Evolutionary conservation across 306 rosid genomes (phyloP).

Genomic region (Gleditsia sinensis): DNA sequence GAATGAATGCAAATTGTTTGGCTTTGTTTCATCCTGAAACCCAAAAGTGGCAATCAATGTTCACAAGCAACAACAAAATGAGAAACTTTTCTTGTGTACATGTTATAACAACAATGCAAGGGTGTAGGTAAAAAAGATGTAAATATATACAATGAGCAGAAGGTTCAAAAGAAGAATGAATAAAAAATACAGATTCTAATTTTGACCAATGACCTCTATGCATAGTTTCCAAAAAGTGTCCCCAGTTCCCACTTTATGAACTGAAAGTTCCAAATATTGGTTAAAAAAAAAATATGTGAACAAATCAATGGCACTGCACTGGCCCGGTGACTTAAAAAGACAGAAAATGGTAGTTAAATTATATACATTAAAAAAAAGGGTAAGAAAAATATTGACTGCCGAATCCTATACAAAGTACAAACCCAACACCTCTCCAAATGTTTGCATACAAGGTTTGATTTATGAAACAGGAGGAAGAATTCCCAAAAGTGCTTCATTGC

Average conservation of each 20-base stretch:
- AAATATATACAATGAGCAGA: neutral
- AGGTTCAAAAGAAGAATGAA: neutral
- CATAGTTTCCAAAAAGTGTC: neutral
- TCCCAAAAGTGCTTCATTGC: neutral
- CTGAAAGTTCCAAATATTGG: neutral
- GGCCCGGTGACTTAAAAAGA: neutral
- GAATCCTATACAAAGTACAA: neutral
- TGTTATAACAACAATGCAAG: too few relatives aligned
- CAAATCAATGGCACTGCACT: neutral
- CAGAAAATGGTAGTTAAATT: neutral
- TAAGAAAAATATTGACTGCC: neutral
- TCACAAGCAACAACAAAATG: neutral
- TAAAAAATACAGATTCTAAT: too few relatives aligned
- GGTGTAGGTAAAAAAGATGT: too few relatives aligned
- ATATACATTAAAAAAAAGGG: neutral
- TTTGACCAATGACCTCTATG: too few relatives aligned
- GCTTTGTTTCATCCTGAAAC: too few relatives aligned
- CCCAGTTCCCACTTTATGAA: neutral
- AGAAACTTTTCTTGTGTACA: too few relatives aligned
- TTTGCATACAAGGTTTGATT: neutral
- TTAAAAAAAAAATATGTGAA: too few relatives aligned
- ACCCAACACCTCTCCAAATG: too few relatives aligned
- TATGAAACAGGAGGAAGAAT: neutral
- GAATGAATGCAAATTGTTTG: neutral
- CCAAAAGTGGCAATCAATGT: neutral